Conservation (phyloP, 805 yeast species). For the Saccharomycopsis oosterbeekiorum region DNA sequence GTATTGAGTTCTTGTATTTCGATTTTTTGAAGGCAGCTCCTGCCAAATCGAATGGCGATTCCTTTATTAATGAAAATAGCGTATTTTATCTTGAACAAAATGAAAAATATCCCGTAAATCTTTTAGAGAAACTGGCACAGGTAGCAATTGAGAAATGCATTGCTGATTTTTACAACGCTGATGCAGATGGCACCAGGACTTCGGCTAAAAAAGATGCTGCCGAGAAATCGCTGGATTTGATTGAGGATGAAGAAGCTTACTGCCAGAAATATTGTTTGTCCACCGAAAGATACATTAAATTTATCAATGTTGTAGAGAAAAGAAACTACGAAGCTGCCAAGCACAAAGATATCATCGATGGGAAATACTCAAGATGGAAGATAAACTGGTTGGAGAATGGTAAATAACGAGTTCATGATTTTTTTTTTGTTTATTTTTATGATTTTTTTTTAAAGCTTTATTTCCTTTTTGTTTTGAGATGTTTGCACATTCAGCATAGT, state of each 20-base stretch:
- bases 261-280: background rate
- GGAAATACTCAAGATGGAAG: background rate
- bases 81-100: background rate
- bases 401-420: background rate
- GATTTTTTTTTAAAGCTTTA: background rate
- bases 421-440: background rate
- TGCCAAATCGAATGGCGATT: background rate
- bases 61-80: background rate
- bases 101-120: conserved; percentile 3
- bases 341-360: background rate
- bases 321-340: background rate
- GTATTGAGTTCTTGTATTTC: conserved; percentile 37
- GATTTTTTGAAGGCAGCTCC: conserved; percentile 23
- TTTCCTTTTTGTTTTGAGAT: background rate
- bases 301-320: background rate
- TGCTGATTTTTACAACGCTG: background rate
- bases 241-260: background rate
- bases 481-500: background rate
- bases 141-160: background rate
- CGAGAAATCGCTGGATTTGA: background rate
- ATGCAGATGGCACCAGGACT: background rate
- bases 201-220: background rate
- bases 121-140: conserved; percentile 8
- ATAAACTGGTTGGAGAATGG: conserved; percentile 1
- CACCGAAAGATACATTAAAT: background rate